Conservation (phyloP, 768 basidiomycete genomes). For the Auricularia sp. region DNA sequence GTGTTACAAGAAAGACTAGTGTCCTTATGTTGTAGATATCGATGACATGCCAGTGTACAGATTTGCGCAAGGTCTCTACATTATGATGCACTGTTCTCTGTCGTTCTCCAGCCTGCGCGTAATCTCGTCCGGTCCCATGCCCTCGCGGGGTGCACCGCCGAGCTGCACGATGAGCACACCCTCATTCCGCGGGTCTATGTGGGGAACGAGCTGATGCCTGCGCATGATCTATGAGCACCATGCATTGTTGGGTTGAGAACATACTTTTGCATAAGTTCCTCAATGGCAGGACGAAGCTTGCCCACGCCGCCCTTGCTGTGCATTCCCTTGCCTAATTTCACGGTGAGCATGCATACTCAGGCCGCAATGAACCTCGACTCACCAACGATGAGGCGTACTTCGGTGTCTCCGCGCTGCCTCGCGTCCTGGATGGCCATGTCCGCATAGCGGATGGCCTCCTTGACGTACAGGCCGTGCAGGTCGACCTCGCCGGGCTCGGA, state of each 20-base stretch:
- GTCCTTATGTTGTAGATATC: too few species aligned
- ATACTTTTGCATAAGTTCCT: slow-evolving; percentile 74
- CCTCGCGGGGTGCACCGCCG: slow-evolving; percentile 28
- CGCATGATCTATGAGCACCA: neutral
- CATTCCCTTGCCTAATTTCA: slow-evolving; percentile 64
- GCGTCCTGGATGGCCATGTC: slow-evolving; percentile 65
- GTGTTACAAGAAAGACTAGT: too few species aligned
- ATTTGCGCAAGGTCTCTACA: slow-evolving; percentile 31
- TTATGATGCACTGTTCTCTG: slow-evolving; percentile 52
- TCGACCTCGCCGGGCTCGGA: slow-evolving; percentile 69
- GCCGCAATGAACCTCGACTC: slow-evolving; percentile 14
- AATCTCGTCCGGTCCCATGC: slow-evolving; percentile 47
- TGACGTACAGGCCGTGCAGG: slow-evolving; percentile 87
- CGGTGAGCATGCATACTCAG: neutral
- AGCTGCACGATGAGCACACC: slow-evolving; percentile 80
- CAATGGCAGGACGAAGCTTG: slow-evolving; percentile 88
- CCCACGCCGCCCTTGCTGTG: slow-evolving; percentile 69
- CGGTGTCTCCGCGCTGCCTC: slow-evolving; percentile 46
- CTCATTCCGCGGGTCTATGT: slow-evolving; percentile 67
- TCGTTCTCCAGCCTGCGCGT: slow-evolving; percentile 40
- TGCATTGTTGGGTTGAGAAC: slow-evolving; percentile 11
- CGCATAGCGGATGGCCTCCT: slow-evolving; percentile 71
- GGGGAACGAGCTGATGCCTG: slow-evolving; percentile 63
- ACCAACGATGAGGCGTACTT: slow-evolving; percentile 81
- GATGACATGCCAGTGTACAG: too few species aligned